These are phyloP conservation scores for Graphilbum fragrans DNA, from an alignment of 2,329 filamentous ascomycete genomes.

Conservation along the genomic window DNA sequence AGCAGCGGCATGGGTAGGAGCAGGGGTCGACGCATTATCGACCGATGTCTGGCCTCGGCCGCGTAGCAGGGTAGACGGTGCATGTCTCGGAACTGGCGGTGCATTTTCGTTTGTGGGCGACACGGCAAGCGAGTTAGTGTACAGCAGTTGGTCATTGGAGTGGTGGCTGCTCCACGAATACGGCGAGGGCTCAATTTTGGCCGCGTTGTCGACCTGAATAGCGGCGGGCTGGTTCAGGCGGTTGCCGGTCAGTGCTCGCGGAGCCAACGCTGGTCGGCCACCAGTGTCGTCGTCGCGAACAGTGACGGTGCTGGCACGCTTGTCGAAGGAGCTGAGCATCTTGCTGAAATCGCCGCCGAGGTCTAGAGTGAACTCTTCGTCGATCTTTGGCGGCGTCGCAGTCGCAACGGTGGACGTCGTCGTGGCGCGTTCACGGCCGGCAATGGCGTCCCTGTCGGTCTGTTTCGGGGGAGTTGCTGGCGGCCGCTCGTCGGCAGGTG, in stretches of 20 bases:
- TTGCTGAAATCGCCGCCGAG: slow-evolving; percentile 46
- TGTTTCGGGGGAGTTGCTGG: slow-evolving; percentile 4
- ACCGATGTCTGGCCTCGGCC: background rate
- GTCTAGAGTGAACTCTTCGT: slow-evolving; percentile 34
- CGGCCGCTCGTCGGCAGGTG: slow-evolving; percentile 22
- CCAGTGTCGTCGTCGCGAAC: slow-evolving; percentile 26
- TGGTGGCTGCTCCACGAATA: slow-evolving; percentile 39
- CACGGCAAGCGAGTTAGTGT: slow-evolving; percentile 19
- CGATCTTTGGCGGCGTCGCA: slow-evolving; percentile 36
- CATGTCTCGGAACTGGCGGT: slow-evolving; percentile 27
- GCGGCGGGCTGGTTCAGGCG: slow-evolving; percentile 33
- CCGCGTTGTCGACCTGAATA: slow-evolving; percentile 31
- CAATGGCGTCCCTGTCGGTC: slow-evolving; percentile 23
- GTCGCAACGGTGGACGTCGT: slow-evolving; percentile 43
- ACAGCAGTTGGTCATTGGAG: slow-evolving; percentile 36
- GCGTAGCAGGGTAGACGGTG: slow-evolving; percentile 6
- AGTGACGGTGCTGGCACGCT: slow-evolving; percentile 38
- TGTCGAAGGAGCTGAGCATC: slow-evolving; percentile 46
- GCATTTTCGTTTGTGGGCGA: slow-evolving; percentile 24
- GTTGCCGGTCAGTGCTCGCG: slow-evolving; percentile 33
- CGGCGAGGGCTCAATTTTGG: slow-evolving; percentile 33
- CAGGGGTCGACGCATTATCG: background rate
- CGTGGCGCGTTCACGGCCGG: slow-evolving; percentile 32
- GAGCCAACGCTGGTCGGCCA: slow-evolving; percentile 17
- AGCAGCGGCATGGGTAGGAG: background rate